Base-by-base conservation (phyloP, 2,329 filamentous ascomycete genomes). In the Apiospora kogelbergensis region DNA sequence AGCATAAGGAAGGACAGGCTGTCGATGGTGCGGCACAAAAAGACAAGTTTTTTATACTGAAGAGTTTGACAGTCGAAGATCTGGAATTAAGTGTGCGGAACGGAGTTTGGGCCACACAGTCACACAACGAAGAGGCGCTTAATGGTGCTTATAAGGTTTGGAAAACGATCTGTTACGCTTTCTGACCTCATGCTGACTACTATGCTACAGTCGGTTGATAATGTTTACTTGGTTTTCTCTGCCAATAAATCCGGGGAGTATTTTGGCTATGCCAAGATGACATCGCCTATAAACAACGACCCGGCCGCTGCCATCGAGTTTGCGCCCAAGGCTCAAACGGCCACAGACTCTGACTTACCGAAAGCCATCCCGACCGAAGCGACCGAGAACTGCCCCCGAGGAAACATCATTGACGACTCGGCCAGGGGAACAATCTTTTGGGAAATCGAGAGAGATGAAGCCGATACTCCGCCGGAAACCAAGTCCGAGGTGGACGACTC, bases 181-280 rank as follows among this genome's bases (percentile, higher is more conserved):
- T 3, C n/a, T 4, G 15, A 20, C 2, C 6, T 24, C 2, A 42
- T 26, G 11, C 66, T 48, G 24, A 57, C 17, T 42, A n/a, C 63
- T 13, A 64, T 40, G 30, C 48, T 70, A 71, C 71, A 97, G 94
- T 84, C 85, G 11, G 89, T 90, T 17, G 93, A 97, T 67, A 93
- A 92, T 75, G 95, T 98, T 1, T 98, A 95, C 76, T 84, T 98
- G 40, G 89, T 98, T 17, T 98, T 98, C 79, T 98, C 95, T 1
- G 95, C 95, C 15, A 98, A 98, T 80, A 98, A 98, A 77, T 98
- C 95, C 0, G 95, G 95, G 15, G 95, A 98, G 80, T 98, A 98
- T 77, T 98, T 96, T 81, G 95, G 95, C 24, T 98, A 97, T 76
- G 95, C 95, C 24, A 90, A 92, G 45, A 98, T 98, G 95, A 84